Percentiles rank a stretch among this genome's conserved stretches.
Evolutionary conservation across 2,329 filamentous ascomycete species (phyloP).

Genomic region (Colletotrichum salicis): DNA sequence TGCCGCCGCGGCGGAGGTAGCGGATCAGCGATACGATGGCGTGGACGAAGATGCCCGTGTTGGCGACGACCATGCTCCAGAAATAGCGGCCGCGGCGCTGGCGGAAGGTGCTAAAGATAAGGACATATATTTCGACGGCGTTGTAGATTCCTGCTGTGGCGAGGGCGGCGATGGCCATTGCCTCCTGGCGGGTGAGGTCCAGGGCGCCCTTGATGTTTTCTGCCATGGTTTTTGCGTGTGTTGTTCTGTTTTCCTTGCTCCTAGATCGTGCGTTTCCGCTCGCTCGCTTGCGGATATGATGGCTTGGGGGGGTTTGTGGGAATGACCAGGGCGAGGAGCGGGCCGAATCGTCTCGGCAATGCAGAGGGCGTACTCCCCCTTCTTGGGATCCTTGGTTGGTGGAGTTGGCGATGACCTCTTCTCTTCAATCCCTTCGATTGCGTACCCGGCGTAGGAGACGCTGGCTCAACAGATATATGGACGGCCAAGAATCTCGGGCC

Average conservation of each 20-base stretch:
- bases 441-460: neutral
- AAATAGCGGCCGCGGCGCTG: constrained; percentile 42
- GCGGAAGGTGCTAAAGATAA: constrained; percentile 42
- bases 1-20: constrained; percentile 50
- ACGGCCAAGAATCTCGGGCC: constrained; percentile 18
- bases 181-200: constrained; percentile 17
- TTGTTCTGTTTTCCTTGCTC: neutral
- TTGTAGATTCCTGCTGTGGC: constrained; percentile 39
- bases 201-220: constrained; percentile 15
- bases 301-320: neutral
- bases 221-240: neutral
- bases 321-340: neutral
- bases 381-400: neutral
- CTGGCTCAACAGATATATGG: neutral
- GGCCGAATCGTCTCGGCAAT: neutral
- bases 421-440: neutral
- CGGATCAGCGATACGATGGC: constrained; percentile 63
- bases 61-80: constrained; percentile 43
- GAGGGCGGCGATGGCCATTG: constrained; percentile 37
- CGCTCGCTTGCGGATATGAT: neutral
- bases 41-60: constrained; percentile 61
- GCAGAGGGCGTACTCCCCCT: neutral
- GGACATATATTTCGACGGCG: constrained; percentile 40
- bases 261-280: neutral
- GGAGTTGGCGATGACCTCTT: neutral